Conservation (phyloP, 2,329 filamentous ascomycete species). For the Oidium heveae region DNA sequence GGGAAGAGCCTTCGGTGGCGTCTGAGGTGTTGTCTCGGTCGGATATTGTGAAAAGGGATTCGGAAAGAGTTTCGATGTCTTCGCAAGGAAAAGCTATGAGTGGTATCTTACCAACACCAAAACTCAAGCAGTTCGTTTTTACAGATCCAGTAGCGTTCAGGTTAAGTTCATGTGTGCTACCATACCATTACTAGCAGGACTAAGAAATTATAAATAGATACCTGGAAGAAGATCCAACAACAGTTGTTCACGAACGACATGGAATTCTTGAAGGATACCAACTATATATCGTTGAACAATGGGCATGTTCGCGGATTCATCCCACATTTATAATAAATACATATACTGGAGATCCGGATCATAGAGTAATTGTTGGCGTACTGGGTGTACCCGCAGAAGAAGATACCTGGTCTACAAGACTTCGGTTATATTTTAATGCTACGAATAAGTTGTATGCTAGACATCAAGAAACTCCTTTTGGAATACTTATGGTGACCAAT, state of each 20-base stretch:
- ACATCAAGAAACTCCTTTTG: slow-evolving; percentile 55
- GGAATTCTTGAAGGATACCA: slow-evolving; percentile 60
- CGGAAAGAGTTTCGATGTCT: background rate
- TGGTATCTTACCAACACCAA: background rate
- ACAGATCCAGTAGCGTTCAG: slow-evolving; percentile 40
- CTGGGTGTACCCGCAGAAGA: slow-evolving; percentile 64
- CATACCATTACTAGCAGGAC: background rate
- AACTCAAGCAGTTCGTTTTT: slow-evolving; percentile 30
- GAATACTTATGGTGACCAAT: slow-evolving; percentile 82
- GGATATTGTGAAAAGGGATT: background rate
- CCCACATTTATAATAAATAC: slow-evolving; percentile 83
- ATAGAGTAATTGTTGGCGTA: slow-evolving; percentile 56
- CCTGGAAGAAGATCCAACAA: slow-evolving; percentile 62
- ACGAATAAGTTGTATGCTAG: slow-evolving; percentile 67
- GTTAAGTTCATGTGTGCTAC: slow-evolving; percentile 5
- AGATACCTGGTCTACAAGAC: slow-evolving; percentile 47
- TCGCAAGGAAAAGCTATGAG: background rate
- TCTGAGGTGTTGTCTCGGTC: background rate
- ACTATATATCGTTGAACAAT: slow-evolving; percentile 86
- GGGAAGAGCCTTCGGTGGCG: slow-evolving; percentile 7
- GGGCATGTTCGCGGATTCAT: slow-evolving; percentile 76
- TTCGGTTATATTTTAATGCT: slow-evolving; percentile 67
- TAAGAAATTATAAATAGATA: slow-evolving; percentile 23
- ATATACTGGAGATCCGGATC: slow-evolving; percentile 66
- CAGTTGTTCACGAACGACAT: slow-evolving; percentile 47